phyloP scores from a whole-genome alignment of 345 rosid species.

The Erucastrum elatum region DNA sequence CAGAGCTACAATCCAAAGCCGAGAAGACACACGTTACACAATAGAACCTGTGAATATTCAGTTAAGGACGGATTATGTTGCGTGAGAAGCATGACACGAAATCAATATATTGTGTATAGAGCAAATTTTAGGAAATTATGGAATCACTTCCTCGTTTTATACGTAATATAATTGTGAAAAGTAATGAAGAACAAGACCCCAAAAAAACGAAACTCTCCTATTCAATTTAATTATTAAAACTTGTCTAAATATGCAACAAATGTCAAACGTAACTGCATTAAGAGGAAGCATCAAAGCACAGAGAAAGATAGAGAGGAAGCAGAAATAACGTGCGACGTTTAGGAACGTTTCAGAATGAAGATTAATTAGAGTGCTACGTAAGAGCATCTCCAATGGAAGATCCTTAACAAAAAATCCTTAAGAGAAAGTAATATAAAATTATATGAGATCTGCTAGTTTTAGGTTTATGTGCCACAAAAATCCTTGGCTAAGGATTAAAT shows the following conservation, averaged over 20 bases:
- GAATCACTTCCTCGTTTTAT: background rate
- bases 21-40: background rate
- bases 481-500: no score
- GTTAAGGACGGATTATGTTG: background rate
- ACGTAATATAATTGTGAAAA: background rate
- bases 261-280: background rate
- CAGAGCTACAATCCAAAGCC: background rate
- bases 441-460: no score
- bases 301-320: background rate
- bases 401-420: no score
- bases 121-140: background rate
- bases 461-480: no score
- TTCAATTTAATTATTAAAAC: background rate
- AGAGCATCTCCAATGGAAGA: background rate
- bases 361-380: background rate
- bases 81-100: background rate
- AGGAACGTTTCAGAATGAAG: background rate
- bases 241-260: background rate
- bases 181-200: background rate
- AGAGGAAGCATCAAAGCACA: background rate
- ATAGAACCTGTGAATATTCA: background rate
- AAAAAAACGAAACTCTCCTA: background rate
- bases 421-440: no score
- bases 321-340: background rate
- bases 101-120: slow-evolving; percentile 2